Conservation (phyloP, 2,329 filamentous ascomycete genomes). For the Colletotrichum graminicola region DNA sequence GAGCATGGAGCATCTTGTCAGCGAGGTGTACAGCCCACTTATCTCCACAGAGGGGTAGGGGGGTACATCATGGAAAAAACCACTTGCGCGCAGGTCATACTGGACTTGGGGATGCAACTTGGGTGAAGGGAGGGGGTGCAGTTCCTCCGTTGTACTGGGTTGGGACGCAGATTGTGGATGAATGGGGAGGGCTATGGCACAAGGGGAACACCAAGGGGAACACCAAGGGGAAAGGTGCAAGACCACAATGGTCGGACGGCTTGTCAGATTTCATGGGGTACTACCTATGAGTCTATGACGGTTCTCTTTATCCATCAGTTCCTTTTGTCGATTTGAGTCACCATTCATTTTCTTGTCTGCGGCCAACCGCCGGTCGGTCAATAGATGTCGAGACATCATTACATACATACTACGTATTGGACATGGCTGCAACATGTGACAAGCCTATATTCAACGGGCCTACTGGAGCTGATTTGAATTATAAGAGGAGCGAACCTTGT, state of each 20-base stretch:
- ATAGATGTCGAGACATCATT: background rate
- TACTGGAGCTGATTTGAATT: slow-evolving; percentile 7
- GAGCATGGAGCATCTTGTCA: slow-evolving; percentile 29
- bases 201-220: slow-evolving; percentile 8
- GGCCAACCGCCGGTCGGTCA: background rate
- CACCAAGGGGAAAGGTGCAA: slow-evolving; percentile 4
- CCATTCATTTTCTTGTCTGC: background rate
- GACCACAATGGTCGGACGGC: background rate
- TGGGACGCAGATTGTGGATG: slow-evolving; percentile 35
- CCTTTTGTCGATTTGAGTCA: background rate
- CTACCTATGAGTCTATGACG: too few relatives aligned
- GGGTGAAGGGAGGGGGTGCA: background rate
- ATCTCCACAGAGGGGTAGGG: slow-evolving; percentile 8
- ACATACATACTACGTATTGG: background rate
- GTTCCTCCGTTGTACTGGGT: slow-evolving; percentile 20
- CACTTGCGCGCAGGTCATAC: background rate
- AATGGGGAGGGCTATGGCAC: slow-evolving; percentile 27
- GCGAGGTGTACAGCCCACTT: slow-evolving; percentile 20
- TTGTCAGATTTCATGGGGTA: slow-evolving; percentile 17
- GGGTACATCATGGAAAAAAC: slow-evolving; percentile 8
- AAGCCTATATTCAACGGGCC: background rate
- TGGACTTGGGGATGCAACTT: background rate
- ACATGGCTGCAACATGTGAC: slow-evolving; percentile 10
- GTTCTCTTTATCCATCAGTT: slow-evolving; percentile 1
- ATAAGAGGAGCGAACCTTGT: slow-evolving; percentile 10